Evolutionary conservation across 306 rosid species (phyloP).

Genomic region (Vigna angularis): DNA sequence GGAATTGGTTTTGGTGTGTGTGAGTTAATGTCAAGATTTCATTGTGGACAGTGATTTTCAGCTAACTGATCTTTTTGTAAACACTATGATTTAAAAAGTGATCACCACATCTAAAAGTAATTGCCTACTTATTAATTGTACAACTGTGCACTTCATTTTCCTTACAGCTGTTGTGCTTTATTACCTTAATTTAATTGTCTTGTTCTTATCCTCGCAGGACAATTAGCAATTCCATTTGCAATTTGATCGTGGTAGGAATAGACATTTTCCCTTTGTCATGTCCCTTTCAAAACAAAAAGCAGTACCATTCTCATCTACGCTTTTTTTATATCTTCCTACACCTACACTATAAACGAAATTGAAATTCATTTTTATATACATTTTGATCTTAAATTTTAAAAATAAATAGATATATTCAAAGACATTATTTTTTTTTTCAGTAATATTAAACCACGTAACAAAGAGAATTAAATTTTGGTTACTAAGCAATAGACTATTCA

Average conservation of each 20-base stretch:
- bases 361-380: too few relatives aligned
- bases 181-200: neutral
- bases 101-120: neutral
- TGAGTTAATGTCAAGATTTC: constrained; percentile 33
- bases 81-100: neutral
- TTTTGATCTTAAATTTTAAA: too few relatives aligned
- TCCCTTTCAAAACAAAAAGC: neutral
- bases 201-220: neutral
- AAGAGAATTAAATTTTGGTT: too few relatives aligned
- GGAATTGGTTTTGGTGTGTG: neutral
- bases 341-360: neutral
- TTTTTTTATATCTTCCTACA: neutral
- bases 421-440: too few relatives aligned
- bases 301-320: neutral
- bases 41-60: constrained; percentile 37
- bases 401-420: too few relatives aligned
- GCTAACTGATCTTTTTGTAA: neutral
- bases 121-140: neutral
- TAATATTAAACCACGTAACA: too few relatives aligned
- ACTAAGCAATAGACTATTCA: too few relatives aligned
- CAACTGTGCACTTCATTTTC: constrained; percentile 6
- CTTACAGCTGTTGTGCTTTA: neutral
- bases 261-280: neutral
- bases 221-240: constrained; percentile 16
- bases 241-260: neutral